Evolutionary conservation across 371 early-diverging fungal genomes (phyloP), one percentile per base, ranked within the genome.

Genomic region (Actinomucor elegans): DNA sequence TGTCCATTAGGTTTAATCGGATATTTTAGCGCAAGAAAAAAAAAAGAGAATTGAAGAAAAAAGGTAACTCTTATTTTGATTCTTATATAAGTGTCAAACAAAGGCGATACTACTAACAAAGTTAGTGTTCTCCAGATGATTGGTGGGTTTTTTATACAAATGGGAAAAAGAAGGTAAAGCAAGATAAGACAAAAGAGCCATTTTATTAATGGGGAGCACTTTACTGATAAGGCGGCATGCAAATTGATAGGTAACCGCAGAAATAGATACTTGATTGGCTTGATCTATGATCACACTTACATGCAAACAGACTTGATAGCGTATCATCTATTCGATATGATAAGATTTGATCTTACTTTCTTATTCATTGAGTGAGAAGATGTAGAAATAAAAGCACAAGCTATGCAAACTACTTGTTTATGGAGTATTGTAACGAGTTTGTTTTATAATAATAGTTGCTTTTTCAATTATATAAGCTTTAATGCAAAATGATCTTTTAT

Each of bases 121-220:
- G n/a, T n/a, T n/a, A n/a, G n/a, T n/a, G n/a, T n/a, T n/a, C n/a
- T n/a, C n/a, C n/a, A n/a, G n/a, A n/a, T n/a, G n/a, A n/a, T n/a
- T n/a, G n/a, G n/a, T n/a, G n/a, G n/a, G 26, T 15, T 40, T 40
- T 40, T 9, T 11, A 23, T 2, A 5, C 41, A 26, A 26, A 8
- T 41, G 41, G n/a, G 26, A 41, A 24, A 3, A n/a, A n/a, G 26
- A 41, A 26, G 14, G 40, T 23, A 40, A 38, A 38, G 36, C 11
- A 26, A 41, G 41, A 41, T 41, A 41, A 41, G 41, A 41, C 41
- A 41, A 40, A 41, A n/a, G n/a, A n/a, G n/a, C n/a, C n/a, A n/a
- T n/a, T n/a, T n/a, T n/a, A n/a, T n/a, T n/a, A n/a, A 7, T 24
- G 41, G 12, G 15, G 12, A 21, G 15, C 21, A 41, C 23, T 5